These are phyloP conservation scores for Bryoglossum gracile DNA, from an alignment of 495 filamentous ascomycete genomes.

Conservation along the genomic window DNA sequence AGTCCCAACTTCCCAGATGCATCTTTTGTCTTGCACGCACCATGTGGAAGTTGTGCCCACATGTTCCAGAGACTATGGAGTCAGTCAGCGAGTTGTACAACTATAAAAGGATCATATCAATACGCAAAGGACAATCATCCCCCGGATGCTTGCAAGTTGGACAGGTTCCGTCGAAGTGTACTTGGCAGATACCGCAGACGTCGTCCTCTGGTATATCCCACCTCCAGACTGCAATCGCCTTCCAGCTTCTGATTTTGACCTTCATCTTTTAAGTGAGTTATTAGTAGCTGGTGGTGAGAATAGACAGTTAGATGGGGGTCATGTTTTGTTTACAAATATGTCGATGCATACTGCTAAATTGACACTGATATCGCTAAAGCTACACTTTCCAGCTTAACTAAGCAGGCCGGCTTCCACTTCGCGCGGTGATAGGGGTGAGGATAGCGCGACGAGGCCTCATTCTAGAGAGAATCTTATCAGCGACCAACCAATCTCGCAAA, in stretches of 20 bases:
- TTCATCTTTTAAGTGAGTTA: too few species aligned
- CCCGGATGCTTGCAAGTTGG: conserved; percentile 97
- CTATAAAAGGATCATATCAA: conserved; percentile 28
- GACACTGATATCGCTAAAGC: too few species aligned
- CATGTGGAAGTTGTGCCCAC: conserved; percentile 97
- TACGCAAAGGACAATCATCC: conserved; percentile 88
- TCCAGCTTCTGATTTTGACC: conserved; percentile 86
- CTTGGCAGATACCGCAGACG: conserved; percentile 96
- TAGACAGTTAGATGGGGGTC: too few species aligned
- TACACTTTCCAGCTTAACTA: too few species aligned
- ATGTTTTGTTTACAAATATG: too few species aligned
- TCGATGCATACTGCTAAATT: too few species aligned
- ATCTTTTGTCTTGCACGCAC: conserved; percentile 37
- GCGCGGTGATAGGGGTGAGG: too few species aligned
- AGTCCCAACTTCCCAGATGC: conserved; percentile 6
- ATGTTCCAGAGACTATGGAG: conserved; percentile 78
- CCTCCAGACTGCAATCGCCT: conserved; percentile 89
- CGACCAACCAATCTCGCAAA: conserved; percentile 1
- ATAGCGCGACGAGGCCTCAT: too few species aligned
- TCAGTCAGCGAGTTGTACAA: not conserved
- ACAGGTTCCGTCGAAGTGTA: conserved; percentile 96
- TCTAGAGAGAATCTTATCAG: too few species aligned
- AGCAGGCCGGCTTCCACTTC: too few species aligned
- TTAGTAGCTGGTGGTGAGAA: too few species aligned
- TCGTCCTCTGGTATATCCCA: conserved; percentile 99